Percentiles rank a stretch among this genome's conserved stretches.
Conservation (phyloP, 2,329 filamentous ascomycete genomes). For the Annulohypoxylon truncatum region DNA sequence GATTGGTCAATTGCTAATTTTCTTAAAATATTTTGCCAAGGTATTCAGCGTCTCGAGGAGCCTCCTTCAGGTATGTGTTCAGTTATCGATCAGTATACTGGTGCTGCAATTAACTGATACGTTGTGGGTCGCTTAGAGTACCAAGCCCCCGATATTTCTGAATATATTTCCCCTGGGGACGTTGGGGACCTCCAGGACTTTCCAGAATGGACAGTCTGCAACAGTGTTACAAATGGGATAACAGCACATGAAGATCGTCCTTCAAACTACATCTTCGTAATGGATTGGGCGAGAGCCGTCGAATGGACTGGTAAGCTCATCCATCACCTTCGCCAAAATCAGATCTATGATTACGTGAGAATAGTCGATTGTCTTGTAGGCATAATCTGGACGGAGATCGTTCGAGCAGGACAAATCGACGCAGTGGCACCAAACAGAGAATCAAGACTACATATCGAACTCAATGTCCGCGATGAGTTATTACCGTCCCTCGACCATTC, state of each 20-base stretch:
- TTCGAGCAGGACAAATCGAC: neutral
- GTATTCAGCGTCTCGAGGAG: neutral
- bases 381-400: constrained; percentile 4
- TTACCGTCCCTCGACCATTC: neutral
- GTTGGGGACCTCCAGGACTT: neutral
- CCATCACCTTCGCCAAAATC: neutral
- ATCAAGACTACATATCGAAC: neutral
- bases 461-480: constrained; percentile 4
- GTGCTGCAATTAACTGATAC: neutral
- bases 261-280: neutral
- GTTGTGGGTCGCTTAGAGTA: neutral
- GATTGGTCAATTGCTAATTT: constrained; percentile 14
- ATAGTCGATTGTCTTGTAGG: constrained; percentile 1
- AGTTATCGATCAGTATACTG: neutral
- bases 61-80: neutral
- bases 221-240: neutral
- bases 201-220: neutral
- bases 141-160: neutral
- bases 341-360: neutral
- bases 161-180: neutral
- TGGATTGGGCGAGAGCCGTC: neutral
- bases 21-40: neutral
- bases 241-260: neutral
- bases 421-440: neutral
- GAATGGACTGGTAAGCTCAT: neutral